Conservation (phyloP, 192 early-diverging fungal genomes). For the Linnemannia elongata region DNA sequence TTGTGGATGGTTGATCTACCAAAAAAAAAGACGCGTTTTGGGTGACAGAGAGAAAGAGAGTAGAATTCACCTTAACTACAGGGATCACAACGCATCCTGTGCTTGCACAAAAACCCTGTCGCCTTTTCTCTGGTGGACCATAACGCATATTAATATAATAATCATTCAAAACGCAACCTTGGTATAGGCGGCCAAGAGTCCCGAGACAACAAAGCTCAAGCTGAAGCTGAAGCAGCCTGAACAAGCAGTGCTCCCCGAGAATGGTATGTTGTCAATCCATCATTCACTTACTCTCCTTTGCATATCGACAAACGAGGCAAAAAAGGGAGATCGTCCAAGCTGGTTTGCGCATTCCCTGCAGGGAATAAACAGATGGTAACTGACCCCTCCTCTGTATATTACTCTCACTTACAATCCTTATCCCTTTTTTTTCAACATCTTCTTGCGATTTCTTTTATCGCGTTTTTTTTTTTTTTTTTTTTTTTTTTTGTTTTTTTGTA, state of each 20-base stretch:
- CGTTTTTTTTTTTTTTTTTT: not conserved
- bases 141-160: not conserved
- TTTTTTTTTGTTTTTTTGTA: not conserved
- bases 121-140: not conserved
- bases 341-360: not conserved
- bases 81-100: not conserved
- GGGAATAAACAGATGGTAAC: not conserved
- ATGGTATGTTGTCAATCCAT: slow-evolving; percentile 33
- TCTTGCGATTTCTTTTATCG: not conserved
- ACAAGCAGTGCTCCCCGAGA: slow-evolving; percentile 27
- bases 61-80: not conserved
- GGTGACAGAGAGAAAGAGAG: not conserved
- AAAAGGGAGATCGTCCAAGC: not conserved
- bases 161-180: not conserved
- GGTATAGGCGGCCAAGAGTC: slow-evolving; percentile 34
- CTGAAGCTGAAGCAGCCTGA: slow-evolving; percentile 55
- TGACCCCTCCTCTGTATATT: not conserved
- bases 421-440: not conserved
- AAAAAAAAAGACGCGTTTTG: slow-evolving; percentile 5
- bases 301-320: not conserved
- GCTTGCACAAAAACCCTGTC: not conserved
- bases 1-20: not conserved
- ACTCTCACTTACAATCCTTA: not conserved
- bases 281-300: not conserved
- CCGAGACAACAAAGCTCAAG: slow-evolving; percentile 49